Percentiles rank a stretch among this genome's conserved stretches.
Evolutionary conservation across 352 stramenopile species (phyloP).

Genomic region (Aphanomyces euteiches): DNA sequence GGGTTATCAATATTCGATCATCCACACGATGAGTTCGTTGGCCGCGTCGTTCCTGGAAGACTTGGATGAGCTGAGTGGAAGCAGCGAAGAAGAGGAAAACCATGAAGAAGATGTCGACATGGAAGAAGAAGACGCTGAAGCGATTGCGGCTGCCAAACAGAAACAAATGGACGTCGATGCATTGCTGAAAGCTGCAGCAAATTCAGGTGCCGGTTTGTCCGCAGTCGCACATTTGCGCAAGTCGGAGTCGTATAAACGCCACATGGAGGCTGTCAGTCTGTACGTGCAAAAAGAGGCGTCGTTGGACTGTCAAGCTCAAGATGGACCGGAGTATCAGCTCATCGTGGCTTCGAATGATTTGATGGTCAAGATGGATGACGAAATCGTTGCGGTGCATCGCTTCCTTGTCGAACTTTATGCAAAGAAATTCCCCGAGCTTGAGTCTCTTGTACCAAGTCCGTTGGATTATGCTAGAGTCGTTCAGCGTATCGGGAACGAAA

Average conservation of each 20-base stretch:
- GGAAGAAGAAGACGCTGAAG: conserved; percentile 30
- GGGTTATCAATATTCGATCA: neutral
- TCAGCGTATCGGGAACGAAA: conserved; percentile 89
- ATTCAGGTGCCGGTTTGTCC: conserved; percentile 48
- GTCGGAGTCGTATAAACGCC: conserved; percentile 60
- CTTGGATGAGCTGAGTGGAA: conserved; percentile 82
- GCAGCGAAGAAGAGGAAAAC: conserved; percentile 52
- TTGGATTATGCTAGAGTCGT: conserved; percentile 93
- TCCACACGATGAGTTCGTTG: conserved; percentile 67
- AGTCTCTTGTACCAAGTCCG: conserved; percentile 89
- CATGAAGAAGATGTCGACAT: conserved; percentile 34
- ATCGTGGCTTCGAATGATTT: conserved; percentile 90
- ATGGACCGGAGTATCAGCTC: conserved; percentile 70
- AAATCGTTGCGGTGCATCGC: conserved; percentile 87
- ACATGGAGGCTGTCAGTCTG: conserved; percentile 64
- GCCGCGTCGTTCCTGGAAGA: conserved; percentile 88
- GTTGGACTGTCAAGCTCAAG: conserved; percentile 50
- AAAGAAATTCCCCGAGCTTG: conserved; percentile 93
- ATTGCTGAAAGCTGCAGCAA: conserved; percentile 43
- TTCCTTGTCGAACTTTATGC: conserved; percentile 90
- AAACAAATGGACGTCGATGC: conserved; percentile 39
- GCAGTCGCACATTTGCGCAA: conserved; percentile 69
- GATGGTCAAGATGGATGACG: conserved; percentile 91
- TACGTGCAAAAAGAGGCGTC: conserved; percentile 44
- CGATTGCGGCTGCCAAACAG: conserved; percentile 25